Base-by-base conservation (phyloP, 1,139 yeast species). In the Suhomyces coccinellae region DNA sequence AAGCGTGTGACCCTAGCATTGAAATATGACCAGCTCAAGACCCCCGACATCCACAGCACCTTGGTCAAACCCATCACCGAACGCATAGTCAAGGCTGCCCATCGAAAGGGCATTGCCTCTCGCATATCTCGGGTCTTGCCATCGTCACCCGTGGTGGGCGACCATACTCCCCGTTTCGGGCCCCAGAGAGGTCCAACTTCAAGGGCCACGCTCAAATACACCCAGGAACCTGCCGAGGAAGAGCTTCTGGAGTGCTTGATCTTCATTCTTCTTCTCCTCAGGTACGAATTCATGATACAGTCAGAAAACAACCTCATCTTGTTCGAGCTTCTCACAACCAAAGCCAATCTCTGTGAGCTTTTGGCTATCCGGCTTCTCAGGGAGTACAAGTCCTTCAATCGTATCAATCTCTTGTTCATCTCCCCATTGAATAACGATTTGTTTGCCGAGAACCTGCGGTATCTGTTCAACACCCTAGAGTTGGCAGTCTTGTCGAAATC, bases 331-430 rank as follows among this genome's bases (percentile, higher is more conserved):
- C 65, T 79, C 57, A 58, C 60, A 1, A 78, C 85, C 10, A 73
- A 82, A 44, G 78, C 85, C 22, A 69, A 66, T 47, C 67, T 80
- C 4, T 81, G 86, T 58, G 85, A 81, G 56, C 60, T 79, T 12
- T 63, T 80, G 36, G 82, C 85, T 2, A 69, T 79, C 28, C 62
- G 82, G 50, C 67, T 80, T 59, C 61, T 80, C 32, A 64, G 79
- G 44, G 84, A 79, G 46, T 80, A 73, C 54, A 67, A 67, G 38
- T 69, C 77, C 3, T 65, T 65, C 35, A 76, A 71, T 44, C 52
- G 79, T 42, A 73, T 80, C 44, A 73, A 78, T 44, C 53, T 61
- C 50, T 66, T 65, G 55, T 82, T 59, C 57, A 68, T 57, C 45
- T 74, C 74, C 57, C 76, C 82, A 13, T 63, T 81, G 40, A 57